Evolutionary conservation across 805 yeast species (phyloP), one percentile per base, ranked within the genome.

Genomic region (Ogataea methylovora): DNA sequence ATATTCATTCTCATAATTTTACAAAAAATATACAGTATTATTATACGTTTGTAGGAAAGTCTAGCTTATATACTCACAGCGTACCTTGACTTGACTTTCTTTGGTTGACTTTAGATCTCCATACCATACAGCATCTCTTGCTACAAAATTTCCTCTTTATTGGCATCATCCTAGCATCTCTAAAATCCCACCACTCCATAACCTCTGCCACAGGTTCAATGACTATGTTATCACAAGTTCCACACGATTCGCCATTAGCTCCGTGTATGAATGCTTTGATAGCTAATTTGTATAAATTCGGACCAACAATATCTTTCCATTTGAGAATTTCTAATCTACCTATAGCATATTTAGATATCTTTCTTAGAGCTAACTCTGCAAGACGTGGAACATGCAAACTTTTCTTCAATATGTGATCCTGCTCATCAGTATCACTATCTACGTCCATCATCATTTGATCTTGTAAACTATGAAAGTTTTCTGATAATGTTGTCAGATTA

Each of bases 111-210:
- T n/a, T n/a, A n/a, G n/a, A n/a, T n/a, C n/a, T n/a, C n/a, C n/a
- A n/a, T n/a, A n/a, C n/a, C n/a, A n/a, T n/a, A n/a, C n/a, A n/a
- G n/a, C 32, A 30, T n/a, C 12, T 14, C 7, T 4, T 13, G 11
- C 26, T n/a, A 12, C 84, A 77, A 42, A 77, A 77, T 39, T 67
- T 67, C 26, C 72, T 56, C 44, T 69, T 67, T 19, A 77, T 60
- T 0, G 84, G 83, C 4, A 76, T 53, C 24, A 61, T 49, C 24
- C 54, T 60, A 36, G 76, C 69, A 25, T 61, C 67, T 32, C 69
- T 60, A 30, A 75, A 61, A 44, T 77, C 78, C 84, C 84, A 77
- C 83, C 83, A 77, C 48, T 77, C 84, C 40, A 69, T 48, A 1
- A 69, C 63, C 43, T 76, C 79, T 0, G 82, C 83, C 11, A 66